Evolutionary conservation across 2,329 filamentous ascomycete genomes (phyloP), one percentile per base, ranked within the genome.

Genomic region (Domatiomyces catenatus): DNA sequence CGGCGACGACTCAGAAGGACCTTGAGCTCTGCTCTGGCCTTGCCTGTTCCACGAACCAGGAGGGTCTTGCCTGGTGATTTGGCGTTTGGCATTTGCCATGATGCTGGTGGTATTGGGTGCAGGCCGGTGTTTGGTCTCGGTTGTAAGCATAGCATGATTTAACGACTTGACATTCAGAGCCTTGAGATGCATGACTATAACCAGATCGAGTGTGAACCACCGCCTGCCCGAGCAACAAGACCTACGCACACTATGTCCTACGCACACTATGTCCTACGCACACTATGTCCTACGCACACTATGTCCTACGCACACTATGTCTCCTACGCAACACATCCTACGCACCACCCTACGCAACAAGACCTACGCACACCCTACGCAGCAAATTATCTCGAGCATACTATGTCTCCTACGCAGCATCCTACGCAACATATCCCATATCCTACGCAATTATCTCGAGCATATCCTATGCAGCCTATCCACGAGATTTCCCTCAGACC

Each of bases 1-100:
- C 58, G n/a, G 10, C 12, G 1, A 48, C 52, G 46, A 59, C 54
- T 43, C 32, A 52, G 46, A 47, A 56, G 52, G 58, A 59, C 42
- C 48, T 53, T n/a, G 50, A 54, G 12, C 49, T 54, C 42, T 54
- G 52, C 42, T 51, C 49, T 10, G 45, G 49, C 24, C 49, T 51
- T 28, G 49, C 49, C 32, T 51, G 49, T 22, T 32, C 15, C 17
- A 47, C 49, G 8, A 48, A 18, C n/a, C 49, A 51, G 32, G 28
- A 47, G 42, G 42, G 43, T 18, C 36, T 51, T 32, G 49, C 48
- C 32, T 51, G 49, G 49, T 51, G n/a, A 48, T 46, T 48, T 24
- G 22, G 22, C 22, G 6, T 24, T 24, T 24, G 22, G 22, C 22
- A 12, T 39, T 39, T 10, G 32, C 4, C 32, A 15, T 15, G 2